Evolutionary conservation across 352 stramenopile species (phyloP).

Genomic region (Globisporangium recalcitrans): DNA sequence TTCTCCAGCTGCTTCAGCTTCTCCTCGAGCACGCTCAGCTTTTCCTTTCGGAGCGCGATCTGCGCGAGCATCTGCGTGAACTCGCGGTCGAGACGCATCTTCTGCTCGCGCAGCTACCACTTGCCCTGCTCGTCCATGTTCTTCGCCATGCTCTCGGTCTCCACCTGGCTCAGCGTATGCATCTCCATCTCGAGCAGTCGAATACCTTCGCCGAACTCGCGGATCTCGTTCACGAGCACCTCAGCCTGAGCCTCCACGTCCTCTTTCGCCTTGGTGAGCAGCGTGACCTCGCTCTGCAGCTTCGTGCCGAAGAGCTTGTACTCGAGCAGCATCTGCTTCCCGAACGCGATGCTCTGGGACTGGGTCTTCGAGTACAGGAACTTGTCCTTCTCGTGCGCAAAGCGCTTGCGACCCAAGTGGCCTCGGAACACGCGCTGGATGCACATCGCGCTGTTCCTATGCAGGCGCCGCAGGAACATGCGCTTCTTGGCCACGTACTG

Average conservation of each 20-base stretch:
- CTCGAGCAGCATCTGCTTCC: constrained; percentile 93
- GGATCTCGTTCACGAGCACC: constrained; percentile 89
- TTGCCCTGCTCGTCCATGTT: constrained; percentile 84
- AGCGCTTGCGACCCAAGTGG: constrained; percentile 73
- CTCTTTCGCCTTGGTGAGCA: constrained; percentile 88
- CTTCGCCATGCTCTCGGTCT: constrained; percentile 77
- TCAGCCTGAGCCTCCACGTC: constrained; percentile 88
- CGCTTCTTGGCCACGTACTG: constrained; percentile 48
- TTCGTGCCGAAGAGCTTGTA: constrained; percentile 94
- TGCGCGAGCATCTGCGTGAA: constrained; percentile 93
- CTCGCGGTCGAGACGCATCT: constrained; percentile 92
- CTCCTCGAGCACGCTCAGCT: constrained; percentile 79
- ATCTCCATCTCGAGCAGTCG: constrained; percentile 90
- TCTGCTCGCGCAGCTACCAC: constrained; percentile 89
- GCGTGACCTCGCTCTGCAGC: constrained; percentile 90
- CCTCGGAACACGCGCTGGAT: constrained; percentile 91
- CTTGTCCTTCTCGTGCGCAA: constrained; percentile 87
- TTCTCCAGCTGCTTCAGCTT: constrained; percentile 85
- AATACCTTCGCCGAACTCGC: constrained; percentile 91
- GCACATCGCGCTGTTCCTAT: constrained; percentile 53
- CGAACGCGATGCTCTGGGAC: constrained; percentile 92
- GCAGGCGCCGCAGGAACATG: constrained; percentile 40
- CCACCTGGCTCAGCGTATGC: constrained; percentile 87
- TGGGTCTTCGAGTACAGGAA: constrained; percentile 93
- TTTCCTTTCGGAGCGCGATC: constrained; percentile 91